phyloP scores from a whole-genome alignment of 345 rosid species.

The Pugionium dolabratum region DNA sequence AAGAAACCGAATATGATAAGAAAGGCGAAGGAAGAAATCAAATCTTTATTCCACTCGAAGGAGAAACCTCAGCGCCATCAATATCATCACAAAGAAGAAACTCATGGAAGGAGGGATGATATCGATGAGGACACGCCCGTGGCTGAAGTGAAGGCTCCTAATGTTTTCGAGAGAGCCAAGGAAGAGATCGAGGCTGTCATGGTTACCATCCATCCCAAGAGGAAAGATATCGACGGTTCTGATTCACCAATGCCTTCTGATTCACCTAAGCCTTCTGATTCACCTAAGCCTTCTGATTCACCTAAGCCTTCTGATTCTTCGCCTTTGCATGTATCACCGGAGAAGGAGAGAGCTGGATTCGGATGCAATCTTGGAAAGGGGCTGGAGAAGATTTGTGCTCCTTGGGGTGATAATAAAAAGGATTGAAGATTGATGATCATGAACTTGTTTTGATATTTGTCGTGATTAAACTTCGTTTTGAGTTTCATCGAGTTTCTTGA shows the following conservation, averaged over 20 bases:
- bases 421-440: conserved; percentile 29
- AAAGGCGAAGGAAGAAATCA: conserved; percentile 55
- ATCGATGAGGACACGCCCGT: conserved; percentile 43
- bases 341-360: conserved; percentile 47
- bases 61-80: conserved; percentile 32
- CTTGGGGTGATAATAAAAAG: conserved; percentile 35
- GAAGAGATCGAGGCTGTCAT: conserved; percentile 65
- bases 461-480: neutral
- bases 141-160: conserved; percentile 60
- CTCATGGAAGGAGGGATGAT: no score
- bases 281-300: conserved; percentile 7
- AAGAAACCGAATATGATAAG: conserved; percentile 40
- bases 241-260: neutral
- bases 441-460: conserved; percentile 24
- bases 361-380: conserved; percentile 49
- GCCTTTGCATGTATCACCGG: conserved; percentile 21
- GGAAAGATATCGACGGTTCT: conserved; percentile 32
- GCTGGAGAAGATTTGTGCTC: conserved; percentile 52
- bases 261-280: conserved; percentile 10
- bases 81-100: conserved; percentile 41
- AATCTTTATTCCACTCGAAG: conserved; percentile 37
- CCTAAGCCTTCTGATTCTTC: conserved; percentile 5
- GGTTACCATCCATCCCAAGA: conserved; percentile 47
- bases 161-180: conserved; percentile 50
- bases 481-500: conserved; percentile 11